phyloP scores from a whole-genome alignment of 805 yeast species.

The Brettanomyces naardenensis region DNA sequence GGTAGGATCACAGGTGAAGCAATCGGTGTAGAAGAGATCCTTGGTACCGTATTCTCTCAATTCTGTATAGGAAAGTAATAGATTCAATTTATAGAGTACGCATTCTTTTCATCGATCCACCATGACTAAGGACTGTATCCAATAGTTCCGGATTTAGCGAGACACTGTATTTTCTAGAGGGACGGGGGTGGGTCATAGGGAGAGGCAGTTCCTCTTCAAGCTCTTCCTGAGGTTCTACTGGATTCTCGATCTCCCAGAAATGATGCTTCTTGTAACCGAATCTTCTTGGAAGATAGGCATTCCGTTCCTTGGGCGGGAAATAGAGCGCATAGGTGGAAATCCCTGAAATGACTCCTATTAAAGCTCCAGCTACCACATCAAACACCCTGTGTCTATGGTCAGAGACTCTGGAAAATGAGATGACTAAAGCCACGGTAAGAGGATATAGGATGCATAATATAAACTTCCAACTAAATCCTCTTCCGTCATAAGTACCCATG shows the following conservation, averaged over 20 bases:
- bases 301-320: slow-evolving; percentile 15
- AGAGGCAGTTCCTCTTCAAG: neutral
- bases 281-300: neutral
- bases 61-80: slow-evolving; percentile 70
- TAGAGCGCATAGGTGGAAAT: slow-evolving; percentile 32
- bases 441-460: slow-evolving; percentile 28
- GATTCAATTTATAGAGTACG: neutral
- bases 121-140: neutral
- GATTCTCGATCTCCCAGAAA: neutral
- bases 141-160: neutral
- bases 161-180: neutral
- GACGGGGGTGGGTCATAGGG: neutral
- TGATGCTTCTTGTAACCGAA: neutral
- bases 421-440: slow-evolving; percentile 24
- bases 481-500: slow-evolving; percentile 27
- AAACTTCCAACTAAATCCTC: slow-evolving; percentile 28
- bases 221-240: neutral
- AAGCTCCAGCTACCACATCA: slow-evolving; percentile 33
- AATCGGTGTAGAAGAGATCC: slow-evolving; percentile 81
- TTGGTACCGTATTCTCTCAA: slow-evolving; percentile 84
- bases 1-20: slow-evolving; percentile 90
- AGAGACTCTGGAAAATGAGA: slow-evolving; percentile 36
- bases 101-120: neutral
- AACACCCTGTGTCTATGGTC: slow-evolving; percentile 36
- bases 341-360: slow-evolving; percentile 29